A percentile compares a stretch with the other conserved stretches of the same genome.
Conservation (phyloP, 768 basidiomycete genomes). For the Termitomyces bulborhizus region DNA sequence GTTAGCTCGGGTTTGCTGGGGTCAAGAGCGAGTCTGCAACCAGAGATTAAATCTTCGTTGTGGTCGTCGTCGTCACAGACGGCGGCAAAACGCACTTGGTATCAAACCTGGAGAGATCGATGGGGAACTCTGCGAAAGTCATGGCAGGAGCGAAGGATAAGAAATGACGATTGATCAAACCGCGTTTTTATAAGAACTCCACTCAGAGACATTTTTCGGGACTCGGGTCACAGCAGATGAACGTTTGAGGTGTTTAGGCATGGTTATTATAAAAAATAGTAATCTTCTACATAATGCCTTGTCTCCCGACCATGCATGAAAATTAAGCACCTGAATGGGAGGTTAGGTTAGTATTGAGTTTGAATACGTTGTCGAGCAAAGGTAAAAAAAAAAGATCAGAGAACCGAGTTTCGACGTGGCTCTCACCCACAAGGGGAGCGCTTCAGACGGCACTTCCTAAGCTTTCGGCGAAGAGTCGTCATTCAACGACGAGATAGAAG, state of each 20-base stretch:
- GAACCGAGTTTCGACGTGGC: slow-evolving; percentile 48
- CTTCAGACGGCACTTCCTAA: slow-evolving; percentile 60
- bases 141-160: slow-evolving; percentile 1
- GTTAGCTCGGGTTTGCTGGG: slow-evolving; percentile 58
- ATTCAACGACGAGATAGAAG: slow-evolving; percentile 13
- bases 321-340: too few relatives aligned
- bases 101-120: slow-evolving; percentile 73
- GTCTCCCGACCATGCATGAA: not conserved
- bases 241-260: not conserved
- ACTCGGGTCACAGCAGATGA: not conserved
- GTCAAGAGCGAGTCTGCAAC: slow-evolving; percentile 61
- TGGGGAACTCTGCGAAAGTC: slow-evolving; percentile 53
- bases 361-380: not conserved
- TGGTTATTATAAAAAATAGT: too few relatives aligned
- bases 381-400: slow-evolving; percentile 30
- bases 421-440: slow-evolving; percentile 26
- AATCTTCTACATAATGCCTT: not conserved
- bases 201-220: slow-evolving; percentile 5
- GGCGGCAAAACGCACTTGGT: slow-evolving; percentile 37
- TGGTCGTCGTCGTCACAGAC: not conserved
- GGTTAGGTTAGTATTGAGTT: too few relatives aligned
- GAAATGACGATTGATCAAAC: too few relatives aligned
- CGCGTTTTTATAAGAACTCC: not conserved
- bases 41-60: not conserved
- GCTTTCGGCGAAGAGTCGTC: slow-evolving; percentile 43